These are phyloP conservation scores for Ogataea hybrid DNA, from an alignment of 1,139 yeast species.

Conservation along the genomic window DNA sequence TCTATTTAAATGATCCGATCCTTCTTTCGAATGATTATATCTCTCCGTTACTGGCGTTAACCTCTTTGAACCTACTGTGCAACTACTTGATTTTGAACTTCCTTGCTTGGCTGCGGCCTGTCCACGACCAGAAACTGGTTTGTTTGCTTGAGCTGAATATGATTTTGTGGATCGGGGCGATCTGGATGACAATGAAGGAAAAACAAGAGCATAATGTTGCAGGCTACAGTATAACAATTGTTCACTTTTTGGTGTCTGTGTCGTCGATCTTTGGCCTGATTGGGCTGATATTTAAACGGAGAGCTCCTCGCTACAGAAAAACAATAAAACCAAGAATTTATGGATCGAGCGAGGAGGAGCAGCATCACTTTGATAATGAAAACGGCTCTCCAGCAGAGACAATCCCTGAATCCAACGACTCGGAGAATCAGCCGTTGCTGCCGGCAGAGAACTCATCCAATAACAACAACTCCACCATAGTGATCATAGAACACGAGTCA, in stretches of 20 bases:
- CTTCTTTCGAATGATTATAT: conserved; percentile 56
- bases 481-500: conserved; percentile 31
- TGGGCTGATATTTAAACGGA: conserved; percentile 34
- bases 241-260: conserved; percentile 50
- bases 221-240: conserved; percentile 49
- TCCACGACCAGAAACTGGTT: conserved; percentile 72
- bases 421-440: conserved; percentile 24
- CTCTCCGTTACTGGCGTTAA: conserved; percentile 46
- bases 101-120: conserved; percentile 50
- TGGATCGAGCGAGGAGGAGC: conserved; percentile 24
- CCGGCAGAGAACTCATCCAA: conserved; percentile 8
- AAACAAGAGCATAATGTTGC: conserved; percentile 59
- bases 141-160: conserved; percentile 57
- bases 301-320: conserved; percentile 22
- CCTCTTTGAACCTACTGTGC: conserved; percentile 46
- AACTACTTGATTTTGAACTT: conserved; percentile 58
- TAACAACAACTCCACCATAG: conserved; percentile 21
- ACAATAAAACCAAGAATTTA: conserved; percentile 20
- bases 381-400: conserved; percentile 6
- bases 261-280: conserved; percentile 57
- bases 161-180: conserved; percentile 54
- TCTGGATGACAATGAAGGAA: conserved; percentile 47
- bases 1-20: conserved; percentile 48
- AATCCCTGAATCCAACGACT: conserved; percentile 13
- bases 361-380: not conserved